Conservation (phyloP, 83 land plant species). For the Larix sibirica region DNA sequence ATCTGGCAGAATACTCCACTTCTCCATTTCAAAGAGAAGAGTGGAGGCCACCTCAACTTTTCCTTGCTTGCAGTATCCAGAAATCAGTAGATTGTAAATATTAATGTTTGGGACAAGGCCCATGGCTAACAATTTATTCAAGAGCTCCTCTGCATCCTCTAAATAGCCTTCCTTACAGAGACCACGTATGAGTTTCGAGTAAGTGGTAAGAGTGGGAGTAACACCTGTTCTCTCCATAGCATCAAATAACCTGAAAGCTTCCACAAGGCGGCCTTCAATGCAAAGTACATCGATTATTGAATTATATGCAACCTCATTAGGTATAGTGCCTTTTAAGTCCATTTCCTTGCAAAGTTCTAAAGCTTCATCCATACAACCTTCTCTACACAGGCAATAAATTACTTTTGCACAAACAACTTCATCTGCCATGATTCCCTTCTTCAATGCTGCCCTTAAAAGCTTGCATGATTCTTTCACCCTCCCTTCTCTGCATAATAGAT, state of each 20-base stretch:
- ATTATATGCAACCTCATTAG: conserved; percentile 42
- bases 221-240: conserved; percentile 38
- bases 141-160: conserved; percentile 45
- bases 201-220: conserved; percentile 47
- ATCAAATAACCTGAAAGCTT: conserved; percentile 69
- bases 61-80: conserved; percentile 52
- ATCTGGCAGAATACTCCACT: conserved; percentile 38
- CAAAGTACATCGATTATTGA: conserved; percentile 51
- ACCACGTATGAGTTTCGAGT: conserved; percentile 48
- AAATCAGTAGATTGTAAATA: conserved; percentile 48
- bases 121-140: conserved; percentile 43
- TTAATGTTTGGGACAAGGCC: conserved; percentile 32
- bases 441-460: conserved; percentile 34
- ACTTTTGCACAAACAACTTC: conserved; percentile 38
- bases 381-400: conserved; percentile 57
- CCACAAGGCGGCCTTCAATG: conserved; percentile 53
- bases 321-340: conserved; percentile 35
- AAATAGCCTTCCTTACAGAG: conserved; percentile 52
- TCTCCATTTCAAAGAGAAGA: conserved; percentile 39
- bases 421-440: conserved; percentile 28
- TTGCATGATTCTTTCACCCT: conserved; percentile 44
- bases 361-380: conserved; percentile 40
- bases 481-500: conserved; percentile 32
- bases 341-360: conserved; percentile 58
- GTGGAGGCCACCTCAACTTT: conserved; percentile 52